These are phyloP conservation scores for Canna indica DNA, from an alignment of 176 grass and related monocot genomes.

Conservation along the genomic window DNA sequence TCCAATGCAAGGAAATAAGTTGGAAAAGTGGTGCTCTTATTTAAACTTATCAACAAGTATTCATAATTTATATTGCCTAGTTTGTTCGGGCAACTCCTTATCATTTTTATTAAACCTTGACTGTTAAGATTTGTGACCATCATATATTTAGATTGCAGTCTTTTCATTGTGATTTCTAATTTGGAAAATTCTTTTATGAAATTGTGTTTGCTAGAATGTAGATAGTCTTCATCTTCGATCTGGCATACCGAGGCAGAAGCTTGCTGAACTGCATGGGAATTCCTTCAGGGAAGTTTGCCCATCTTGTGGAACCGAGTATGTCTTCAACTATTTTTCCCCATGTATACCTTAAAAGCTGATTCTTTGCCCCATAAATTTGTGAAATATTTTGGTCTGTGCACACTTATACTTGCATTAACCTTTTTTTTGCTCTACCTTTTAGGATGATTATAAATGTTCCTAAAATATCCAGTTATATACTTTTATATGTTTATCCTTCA, in stretches of 20 bases:
- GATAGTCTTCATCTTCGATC: constrained; percentile 95
- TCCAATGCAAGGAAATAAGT: no score
- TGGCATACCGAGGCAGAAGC: constrained; percentile 77
- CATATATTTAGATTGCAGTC: background rate
- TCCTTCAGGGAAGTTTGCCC: constrained; percentile 90
- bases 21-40: background rate
- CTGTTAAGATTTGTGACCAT: background rate
- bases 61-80: background rate
- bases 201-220: constrained; percentile 56
- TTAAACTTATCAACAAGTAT: background rate
- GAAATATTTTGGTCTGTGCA: background rate
- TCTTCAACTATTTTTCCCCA: constrained; percentile 17
- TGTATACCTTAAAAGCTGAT: background rate
- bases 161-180: background rate
- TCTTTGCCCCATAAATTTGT: background rate
- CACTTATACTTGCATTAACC: background rate
- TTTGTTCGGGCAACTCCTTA: background rate
- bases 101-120: background rate
- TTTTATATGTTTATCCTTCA: constrained; percentile 20
- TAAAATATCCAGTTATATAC: no score
- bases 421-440: constrained; percentile 21
- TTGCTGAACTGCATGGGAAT: constrained; percentile 90
- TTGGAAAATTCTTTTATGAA: background rate
- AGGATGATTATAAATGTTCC: constrained; percentile 8
- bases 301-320: constrained; percentile 80